Conservation (phyloP, 1,284 basidiomycete species). For the Neolentinus lepideus region DNA sequence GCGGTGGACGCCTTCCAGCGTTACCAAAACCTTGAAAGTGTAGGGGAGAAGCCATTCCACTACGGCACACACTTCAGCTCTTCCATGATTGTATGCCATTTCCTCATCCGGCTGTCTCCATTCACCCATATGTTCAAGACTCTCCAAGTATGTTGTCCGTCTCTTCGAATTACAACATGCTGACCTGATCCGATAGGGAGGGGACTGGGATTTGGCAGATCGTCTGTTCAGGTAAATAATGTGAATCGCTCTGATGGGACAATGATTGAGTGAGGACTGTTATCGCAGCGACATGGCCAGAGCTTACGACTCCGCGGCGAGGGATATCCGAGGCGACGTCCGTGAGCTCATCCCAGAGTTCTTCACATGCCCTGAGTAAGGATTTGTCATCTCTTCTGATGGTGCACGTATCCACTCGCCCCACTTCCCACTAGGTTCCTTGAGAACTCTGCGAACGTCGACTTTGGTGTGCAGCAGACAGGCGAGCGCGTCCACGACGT, state of each 20-base stretch:
- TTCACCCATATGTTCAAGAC: slow-evolving; percentile 93
- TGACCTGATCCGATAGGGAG: slow-evolving; percentile 42
- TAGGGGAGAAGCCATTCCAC: slow-evolving; percentile 85
- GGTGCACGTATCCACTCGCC: neutral
- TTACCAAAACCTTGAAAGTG: slow-evolving; percentile 74
- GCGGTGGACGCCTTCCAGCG: slow-evolving; percentile 68
- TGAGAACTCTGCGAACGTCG: slow-evolving; percentile 66
- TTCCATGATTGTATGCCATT: slow-evolving; percentile 96
- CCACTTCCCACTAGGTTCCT: slow-evolving; percentile 43
- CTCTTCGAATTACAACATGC: neutral
- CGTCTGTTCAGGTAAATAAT: slow-evolving; percentile 72
- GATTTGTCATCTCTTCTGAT: neutral
- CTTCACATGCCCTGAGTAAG: slow-evolving; percentile 70
- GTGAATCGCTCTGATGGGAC: neutral
- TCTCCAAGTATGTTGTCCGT: slow-evolving; percentile 46
- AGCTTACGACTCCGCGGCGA: slow-evolving; percentile 82
- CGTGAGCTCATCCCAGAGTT: slow-evolving; percentile 94
- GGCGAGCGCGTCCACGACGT: slow-evolving; percentile 86
- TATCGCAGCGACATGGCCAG: slow-evolving; percentile 57
- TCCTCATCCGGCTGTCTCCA: slow-evolving; percentile 84
- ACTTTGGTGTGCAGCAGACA: slow-evolving; percentile 80
- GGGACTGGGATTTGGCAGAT: slow-evolving; percentile 96
- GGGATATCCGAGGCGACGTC: slow-evolving; percentile 88
- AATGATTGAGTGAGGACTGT: slow-evolving; percentile 3
- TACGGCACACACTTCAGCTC: slow-evolving; percentile 96